Percentiles rank a stretch among this genome's conserved stretches.
These are phyloP conservation scores for Panicum virgatum DNA, from an alignment of 202 grass and related monocot genomes.

Conservation along the genomic window DNA sequence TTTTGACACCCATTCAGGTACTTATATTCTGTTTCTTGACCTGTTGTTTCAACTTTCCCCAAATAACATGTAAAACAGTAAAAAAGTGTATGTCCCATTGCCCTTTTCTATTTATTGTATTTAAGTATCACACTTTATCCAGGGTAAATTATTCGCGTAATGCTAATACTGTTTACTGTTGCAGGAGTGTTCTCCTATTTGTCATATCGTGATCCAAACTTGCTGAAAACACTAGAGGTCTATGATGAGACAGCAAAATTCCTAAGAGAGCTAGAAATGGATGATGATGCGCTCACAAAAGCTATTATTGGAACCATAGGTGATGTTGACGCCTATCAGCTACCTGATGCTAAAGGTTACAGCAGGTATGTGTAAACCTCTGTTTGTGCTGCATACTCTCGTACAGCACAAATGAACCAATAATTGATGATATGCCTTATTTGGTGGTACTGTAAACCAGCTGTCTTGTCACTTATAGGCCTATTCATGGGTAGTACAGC, in stretches of 20 bases:
- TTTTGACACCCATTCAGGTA: conserved; percentile 98
- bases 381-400: conserved; percentile 2
- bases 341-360: conserved; percentile 99
- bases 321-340: conserved; percentile 90
- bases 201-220: conserved; percentile 97
- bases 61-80: conserved; percentile 5
- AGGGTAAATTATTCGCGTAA: conserved; percentile 29
- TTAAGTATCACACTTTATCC: conserved; percentile 6
- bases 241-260: conserved; percentile 94
- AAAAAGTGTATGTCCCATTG: not conserved
- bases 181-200: conserved; percentile 98
- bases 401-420: not conserved
- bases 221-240: conserved; percentile 90
- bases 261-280: conserved; percentile 84
- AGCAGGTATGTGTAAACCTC: conserved; percentile 68
- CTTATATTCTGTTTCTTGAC: conserved; percentile 21
- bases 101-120: not conserved
- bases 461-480: not conserved
- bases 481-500: not conserved
- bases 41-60: conserved; percentile 1
- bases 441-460: conserved; percentile 10
- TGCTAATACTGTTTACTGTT: conserved; percentile 36
- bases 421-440: conserved; percentile 13
- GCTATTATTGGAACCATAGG: conserved; percentile 99
- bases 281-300: conserved; percentile 80